phyloP scores from a whole-genome alignment of 305 asterid genomes.

The Andrographis paniculata region DNA sequence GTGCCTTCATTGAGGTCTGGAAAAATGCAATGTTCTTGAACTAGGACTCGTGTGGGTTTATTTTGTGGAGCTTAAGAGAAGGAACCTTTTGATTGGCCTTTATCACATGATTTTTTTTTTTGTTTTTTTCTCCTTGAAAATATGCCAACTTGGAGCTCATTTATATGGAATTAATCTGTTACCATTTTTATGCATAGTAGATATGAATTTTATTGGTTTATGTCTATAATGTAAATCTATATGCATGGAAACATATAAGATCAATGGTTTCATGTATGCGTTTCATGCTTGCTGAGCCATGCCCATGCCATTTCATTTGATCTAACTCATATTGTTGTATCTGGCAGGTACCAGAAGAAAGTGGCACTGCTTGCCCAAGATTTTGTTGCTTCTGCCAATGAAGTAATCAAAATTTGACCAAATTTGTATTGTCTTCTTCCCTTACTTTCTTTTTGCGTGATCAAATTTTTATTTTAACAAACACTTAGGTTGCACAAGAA shows the following conservation, averaged over 20 bases:
- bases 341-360: conserved; percentile 52
- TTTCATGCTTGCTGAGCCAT: conserved; percentile 1
- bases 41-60: too few species aligned
- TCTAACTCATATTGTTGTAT: conserved; percentile 10
- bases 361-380: conserved; percentile 46
- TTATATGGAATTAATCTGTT: too few species aligned
- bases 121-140: neutral
- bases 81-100: conserved; percentile 4
- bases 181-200: too few species aligned
- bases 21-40: too few species aligned
- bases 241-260: neutral
- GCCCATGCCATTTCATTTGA: conserved; percentile 7
- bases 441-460: conserved; percentile 6
- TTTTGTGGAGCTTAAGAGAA: neutral
- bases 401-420: conserved; percentile 28
- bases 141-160: too few species aligned
- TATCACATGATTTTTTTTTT: too few species aligned
- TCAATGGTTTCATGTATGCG: conserved; percentile 1
- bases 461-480: conserved; percentile 4
- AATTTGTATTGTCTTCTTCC: conserved; percentile 9
- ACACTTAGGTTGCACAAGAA: conserved; percentile 44
- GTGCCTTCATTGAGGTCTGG: conserved; percentile 5
- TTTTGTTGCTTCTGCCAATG: conserved; percentile 45
- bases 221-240: conserved; percentile 5
- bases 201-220: neutral